Conservation (phyloP, 441 rosid genomes). For the Jatropha podagrica region DNA sequence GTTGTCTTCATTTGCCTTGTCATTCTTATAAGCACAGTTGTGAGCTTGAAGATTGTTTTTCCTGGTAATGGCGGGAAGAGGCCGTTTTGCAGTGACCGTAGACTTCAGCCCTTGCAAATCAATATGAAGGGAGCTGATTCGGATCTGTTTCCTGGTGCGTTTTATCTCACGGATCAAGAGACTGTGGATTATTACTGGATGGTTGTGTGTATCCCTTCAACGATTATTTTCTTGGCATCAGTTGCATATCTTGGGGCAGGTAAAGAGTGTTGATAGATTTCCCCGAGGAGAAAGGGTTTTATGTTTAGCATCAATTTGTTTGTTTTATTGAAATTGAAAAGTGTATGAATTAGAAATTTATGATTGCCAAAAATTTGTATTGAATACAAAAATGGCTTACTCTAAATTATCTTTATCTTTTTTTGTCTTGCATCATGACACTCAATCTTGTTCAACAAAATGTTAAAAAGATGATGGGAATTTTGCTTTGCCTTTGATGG, state of each 20-base stretch:
- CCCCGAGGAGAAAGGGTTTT: neutral
- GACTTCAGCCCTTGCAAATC: conserved; percentile 58
- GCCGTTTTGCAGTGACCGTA: conserved; percentile 66
- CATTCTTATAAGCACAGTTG: conserved; percentile 46
- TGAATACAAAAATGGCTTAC: neutral
- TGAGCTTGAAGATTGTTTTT: conserved; percentile 77
- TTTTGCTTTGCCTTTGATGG: too few species aligned
- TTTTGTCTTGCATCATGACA: too few species aligned
- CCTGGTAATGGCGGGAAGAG: conserved; percentile 52
- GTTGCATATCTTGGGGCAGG: conserved; percentile 72
- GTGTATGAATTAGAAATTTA: neutral
- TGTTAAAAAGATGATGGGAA: neutral
- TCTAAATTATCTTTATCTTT: neutral
- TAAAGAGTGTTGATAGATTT: conserved; percentile 16
- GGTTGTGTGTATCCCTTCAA: conserved; percentile 74
- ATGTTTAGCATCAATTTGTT: neutral
- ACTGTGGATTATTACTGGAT: conserved; percentile 87
- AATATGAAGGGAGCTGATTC: conserved; percentile 51
- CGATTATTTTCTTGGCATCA: conserved; percentile 57
- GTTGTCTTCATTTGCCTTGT: conserved; percentile 41
- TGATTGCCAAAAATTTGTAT: neutral
- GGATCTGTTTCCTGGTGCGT: conserved; percentile 65
- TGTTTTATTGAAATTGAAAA: neutral
- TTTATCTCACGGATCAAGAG: conserved; percentile 85
- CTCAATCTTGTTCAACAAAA: neutral